These are phyloP conservation scores for Apiospora koreana DNA, from an alignment of 2,329 filamentous ascomycete genomes.

Conservation along the genomic window DNA sequence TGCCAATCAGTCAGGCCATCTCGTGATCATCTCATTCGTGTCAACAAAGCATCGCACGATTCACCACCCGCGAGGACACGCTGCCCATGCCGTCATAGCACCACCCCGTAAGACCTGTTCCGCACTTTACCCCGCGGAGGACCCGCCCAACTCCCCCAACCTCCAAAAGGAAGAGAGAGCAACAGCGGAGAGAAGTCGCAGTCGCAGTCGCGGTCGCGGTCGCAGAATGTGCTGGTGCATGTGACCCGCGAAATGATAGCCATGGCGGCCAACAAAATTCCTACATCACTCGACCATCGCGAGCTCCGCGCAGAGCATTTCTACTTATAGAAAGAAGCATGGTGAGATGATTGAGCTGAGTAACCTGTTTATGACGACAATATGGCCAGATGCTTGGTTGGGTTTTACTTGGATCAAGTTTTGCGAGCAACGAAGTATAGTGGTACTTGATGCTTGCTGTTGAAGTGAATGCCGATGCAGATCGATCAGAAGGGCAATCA, in stretches of 20 bases:
- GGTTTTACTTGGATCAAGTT: not conserved
- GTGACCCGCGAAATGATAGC: not conserved
- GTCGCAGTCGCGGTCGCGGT: no score
- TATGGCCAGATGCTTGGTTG: not conserved
- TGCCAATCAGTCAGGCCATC: not conserved
- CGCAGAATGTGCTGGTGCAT: not conserved
- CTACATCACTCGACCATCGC: not conserved
- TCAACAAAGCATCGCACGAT: not conserved
- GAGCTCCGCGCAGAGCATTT: not conserved
- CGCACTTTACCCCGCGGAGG: not conserved
- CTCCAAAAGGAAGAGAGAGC: no score
- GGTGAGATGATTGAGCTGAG: not conserved
- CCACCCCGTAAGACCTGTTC: conserved; percentile 1
- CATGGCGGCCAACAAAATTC: not conserved
- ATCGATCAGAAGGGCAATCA: no score
- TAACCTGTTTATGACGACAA: not conserved
- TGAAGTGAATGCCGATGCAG: not conserved
- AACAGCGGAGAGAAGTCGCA: not conserved
- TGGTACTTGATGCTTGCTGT: not conserved
- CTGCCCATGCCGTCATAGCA: not conserved
- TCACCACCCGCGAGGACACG: not conserved
- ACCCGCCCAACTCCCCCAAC: not conserved
- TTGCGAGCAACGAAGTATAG: not conserved
- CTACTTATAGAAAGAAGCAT: not conserved
- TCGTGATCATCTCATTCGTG: not conserved